A percentile compares a stretch with the other conserved stretches of the same genome.
Conservation (phyloP, 345 rosid species). For the Salix viminalis region DNA sequence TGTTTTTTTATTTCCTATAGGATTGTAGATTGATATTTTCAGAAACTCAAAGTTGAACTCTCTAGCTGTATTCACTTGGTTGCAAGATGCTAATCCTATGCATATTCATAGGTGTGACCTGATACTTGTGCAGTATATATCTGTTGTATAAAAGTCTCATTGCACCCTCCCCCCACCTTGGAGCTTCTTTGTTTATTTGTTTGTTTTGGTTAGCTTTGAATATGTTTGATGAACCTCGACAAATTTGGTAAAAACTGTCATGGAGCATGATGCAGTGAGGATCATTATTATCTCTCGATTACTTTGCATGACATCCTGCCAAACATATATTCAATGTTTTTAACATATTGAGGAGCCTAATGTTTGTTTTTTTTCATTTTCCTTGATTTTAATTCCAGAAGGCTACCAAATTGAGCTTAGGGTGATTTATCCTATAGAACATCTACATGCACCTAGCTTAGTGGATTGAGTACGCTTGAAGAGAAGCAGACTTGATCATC, state of each 20-base stretch:
- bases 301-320: background rate
- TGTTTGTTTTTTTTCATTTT: background rate
- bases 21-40: background rate
- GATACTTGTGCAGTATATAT: background rate
- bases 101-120: background rate
- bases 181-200: background rate
- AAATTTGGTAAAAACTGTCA: background rate
- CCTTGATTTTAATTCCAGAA: conserved; percentile 6
- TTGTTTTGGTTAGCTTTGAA: background rate
- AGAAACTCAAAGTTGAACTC: background rate
- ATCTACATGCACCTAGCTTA: conserved; percentile 6
- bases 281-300: background rate
- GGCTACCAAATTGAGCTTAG: conserved; percentile 4
- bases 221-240: background rate
- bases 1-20: background rate
- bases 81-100: conserved; percentile 2
- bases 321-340: background rate
- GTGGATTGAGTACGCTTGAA: conserved; percentile 11
- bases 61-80: background rate
- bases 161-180: background rate
- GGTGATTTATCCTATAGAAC: conserved; percentile 1
- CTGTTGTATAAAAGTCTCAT: background rate
- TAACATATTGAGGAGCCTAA: background rate
- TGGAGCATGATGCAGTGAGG: background rate
- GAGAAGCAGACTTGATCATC: conserved; percentile 7